Evolutionary conservation across 2,329 filamentous ascomycete species (phyloP).

Genomic region (Nemania sp.): DNA sequence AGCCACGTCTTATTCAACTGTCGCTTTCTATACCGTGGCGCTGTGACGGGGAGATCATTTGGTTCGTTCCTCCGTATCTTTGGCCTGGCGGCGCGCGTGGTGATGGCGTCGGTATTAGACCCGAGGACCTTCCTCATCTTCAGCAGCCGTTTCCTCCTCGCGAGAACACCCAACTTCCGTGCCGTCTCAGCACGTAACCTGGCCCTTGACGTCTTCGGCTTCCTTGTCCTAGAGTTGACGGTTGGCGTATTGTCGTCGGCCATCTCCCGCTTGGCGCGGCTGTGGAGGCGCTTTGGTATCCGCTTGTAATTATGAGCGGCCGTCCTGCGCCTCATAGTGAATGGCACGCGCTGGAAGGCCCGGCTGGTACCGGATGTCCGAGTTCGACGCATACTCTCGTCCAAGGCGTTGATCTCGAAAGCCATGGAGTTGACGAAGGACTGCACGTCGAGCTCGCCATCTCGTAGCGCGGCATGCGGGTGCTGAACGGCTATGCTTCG

Average conservation of each 20-base stretch:
- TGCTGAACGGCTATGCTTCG: slow-evolving; percentile 57
- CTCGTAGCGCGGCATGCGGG: slow-evolving; percentile 57
- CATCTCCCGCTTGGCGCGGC: slow-evolving; percentile 75
- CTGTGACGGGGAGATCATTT: slow-evolving; percentile 62
- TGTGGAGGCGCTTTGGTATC: slow-evolving; percentile 77
- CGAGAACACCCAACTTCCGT: slow-evolving; percentile 68
- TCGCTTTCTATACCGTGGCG: slow-evolving; percentile 76
- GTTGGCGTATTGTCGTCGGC: slow-evolving; percentile 87
- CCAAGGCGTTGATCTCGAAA: slow-evolving; percentile 85
- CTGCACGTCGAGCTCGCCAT: slow-evolving; percentile 83
- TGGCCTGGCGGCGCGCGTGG: slow-evolving; percentile 54
- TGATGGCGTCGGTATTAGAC: slow-evolving; percentile 43
- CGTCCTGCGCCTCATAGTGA: slow-evolving; percentile 80
- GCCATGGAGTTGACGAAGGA: slow-evolving; percentile 84
- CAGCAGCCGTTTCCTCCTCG: slow-evolving; percentile 54
- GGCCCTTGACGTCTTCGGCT: slow-evolving; percentile 60
- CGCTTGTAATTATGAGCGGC: slow-evolving; percentile 94
- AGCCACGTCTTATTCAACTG: slow-evolving; percentile 91
- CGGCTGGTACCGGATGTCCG: slow-evolving; percentile 66
- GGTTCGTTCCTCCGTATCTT: slow-evolving; percentile 74
- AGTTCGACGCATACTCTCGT: slow-evolving; percentile 78
- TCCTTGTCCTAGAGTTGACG: slow-evolving; percentile 67
- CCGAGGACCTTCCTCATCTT: slow-evolving; percentile 41
- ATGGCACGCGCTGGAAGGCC: slow-evolving; percentile 89
- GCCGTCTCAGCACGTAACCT: slow-evolving; percentile 76